Evolutionary conservation across 2,329 filamentous ascomycete species (phyloP), one percentile per base, ranked within the genome.

Genomic region (Diaporthe eres): DNA sequence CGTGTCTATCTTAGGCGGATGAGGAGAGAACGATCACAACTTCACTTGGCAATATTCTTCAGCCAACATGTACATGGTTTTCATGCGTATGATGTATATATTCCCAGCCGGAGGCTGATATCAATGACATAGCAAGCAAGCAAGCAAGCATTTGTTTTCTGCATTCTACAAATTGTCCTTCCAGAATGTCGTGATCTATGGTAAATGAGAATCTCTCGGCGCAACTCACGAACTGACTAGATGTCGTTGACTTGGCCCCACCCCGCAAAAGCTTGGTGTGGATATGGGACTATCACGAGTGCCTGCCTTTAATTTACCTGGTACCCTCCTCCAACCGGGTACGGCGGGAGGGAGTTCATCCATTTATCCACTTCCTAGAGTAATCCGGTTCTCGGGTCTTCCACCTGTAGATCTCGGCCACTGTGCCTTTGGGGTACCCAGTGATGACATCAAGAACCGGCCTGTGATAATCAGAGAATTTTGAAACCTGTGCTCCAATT

Each of bases 1-100:
- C 31, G 25, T n/a, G 4, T 28, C 10, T 25, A 13, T 68, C 44
- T 39, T 25, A 25, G 60, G n/a, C 42, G 28, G 44, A 68, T 25
- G 63, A 68, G 63, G 44, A 51, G 44, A 51, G 19, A 68, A 68
- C 44, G 44, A 51, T 68, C 44, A 51, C 13, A 37, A 13, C 63
- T 68, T 68, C 63, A 53, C 63, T 68, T 68, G 63, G 47, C 63
- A 49, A 51, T 53, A 51, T 68, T 49, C 31, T 49, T 57, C 8
- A n/a, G 44, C 47, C 44, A 53, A 68, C 44, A n/a, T 68, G 63
- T 68, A 68, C 47, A 68, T 68, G 63, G 19, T 51, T 68, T 68
- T 67, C 44, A 68, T 51, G 63, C 63, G 47, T 53, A 68, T 68
- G 63, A 68, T 68, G 63, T 68, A 68, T 68, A 68, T 68, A 68